A percentile compares a stretch with the other conserved stretches of the same genome.
Evolutionary conservation across 768 basidiomycete species (phyloP).

Genomic region (Lactarius sp.): DNA sequence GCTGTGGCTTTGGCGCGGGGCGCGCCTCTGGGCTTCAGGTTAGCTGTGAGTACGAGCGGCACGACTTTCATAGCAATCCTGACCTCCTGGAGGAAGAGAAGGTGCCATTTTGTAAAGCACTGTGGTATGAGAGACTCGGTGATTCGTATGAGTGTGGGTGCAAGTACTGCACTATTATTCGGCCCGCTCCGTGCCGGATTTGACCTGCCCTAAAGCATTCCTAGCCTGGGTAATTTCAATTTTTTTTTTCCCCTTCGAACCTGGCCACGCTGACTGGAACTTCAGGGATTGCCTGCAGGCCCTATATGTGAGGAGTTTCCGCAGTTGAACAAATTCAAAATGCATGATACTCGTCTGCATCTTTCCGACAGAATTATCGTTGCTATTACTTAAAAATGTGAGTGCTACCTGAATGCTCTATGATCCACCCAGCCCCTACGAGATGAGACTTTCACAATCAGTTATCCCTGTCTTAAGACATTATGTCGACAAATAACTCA

Average conservation of each 20-base stretch:
- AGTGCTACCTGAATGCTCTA: background rate
- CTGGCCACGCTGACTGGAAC: no score
- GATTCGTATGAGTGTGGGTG: background rate
- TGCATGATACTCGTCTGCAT: background rate
- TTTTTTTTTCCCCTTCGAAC: no score
- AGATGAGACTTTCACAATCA: slow-evolving; percentile 22
- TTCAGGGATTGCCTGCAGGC: no score
- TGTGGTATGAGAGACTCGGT: background rate
- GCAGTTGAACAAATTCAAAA: background rate
- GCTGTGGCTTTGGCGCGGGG: slow-evolving; percentile 54
- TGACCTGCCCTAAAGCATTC: slow-evolving; percentile 8
- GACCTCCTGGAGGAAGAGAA: slow-evolving; percentile 17
- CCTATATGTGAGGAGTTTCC: background rate
- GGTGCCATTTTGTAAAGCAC: slow-evolving; percentile 6
- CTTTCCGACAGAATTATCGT: background rate
- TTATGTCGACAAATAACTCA: slow-evolving; percentile 15
- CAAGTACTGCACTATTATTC: background rate
- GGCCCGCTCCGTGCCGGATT: slow-evolving; percentile 1
- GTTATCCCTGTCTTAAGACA: slow-evolving; percentile 26
- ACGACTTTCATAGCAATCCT: background rate
- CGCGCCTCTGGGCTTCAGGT: slow-evolving; percentile 32
- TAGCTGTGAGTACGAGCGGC: background rate
- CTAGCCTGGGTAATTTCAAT: no score
- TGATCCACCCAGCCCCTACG: background rate
- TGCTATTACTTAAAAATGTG: slow-evolving; percentile 1